Conservation (phyloP, 805 yeast species). For the Pichia scutulata region DNA sequence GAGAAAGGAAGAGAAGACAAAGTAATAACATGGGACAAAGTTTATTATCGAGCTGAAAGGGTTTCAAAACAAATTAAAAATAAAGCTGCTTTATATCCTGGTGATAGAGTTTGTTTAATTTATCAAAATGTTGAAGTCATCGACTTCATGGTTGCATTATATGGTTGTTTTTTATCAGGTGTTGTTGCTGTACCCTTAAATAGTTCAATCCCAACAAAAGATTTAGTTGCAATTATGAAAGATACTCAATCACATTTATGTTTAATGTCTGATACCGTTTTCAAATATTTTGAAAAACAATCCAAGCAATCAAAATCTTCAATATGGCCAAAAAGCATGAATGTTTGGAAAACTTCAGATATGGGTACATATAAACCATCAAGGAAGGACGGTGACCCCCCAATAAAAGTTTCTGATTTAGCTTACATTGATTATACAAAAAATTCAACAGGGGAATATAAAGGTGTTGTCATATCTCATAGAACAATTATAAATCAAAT, state of each 20-base stretch:
- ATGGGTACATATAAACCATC: slow-evolving; percentile 64
- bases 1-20: slow-evolving; percentile 71
- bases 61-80: slow-evolving; percentile 78
- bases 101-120: slow-evolving; percentile 76
- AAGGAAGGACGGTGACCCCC: slow-evolving; percentile 51
- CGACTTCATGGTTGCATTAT: slow-evolving; percentile 77
- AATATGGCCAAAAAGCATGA: slow-evolving; percentile 65
- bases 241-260: slow-evolving; percentile 72
- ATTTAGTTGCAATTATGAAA: slow-evolving; percentile 63
- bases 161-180: slow-evolving; percentile 91
- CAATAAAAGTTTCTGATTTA: slow-evolving; percentile 67
- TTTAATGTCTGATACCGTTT: slow-evolving; percentile 71
- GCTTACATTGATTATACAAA: slow-evolving; percentile 92
- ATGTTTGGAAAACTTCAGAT: slow-evolving; percentile 79
- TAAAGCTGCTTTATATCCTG: slow-evolving; percentile 63
- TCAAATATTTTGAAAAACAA: slow-evolving; percentile 64
- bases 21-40: slow-evolving; percentile 82
- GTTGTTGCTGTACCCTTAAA: slow-evolving; percentile 92
- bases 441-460: slow-evolving; percentile 81
- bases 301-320: slow-evolving; percentile 25
- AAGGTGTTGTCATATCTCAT: slow-evolving; percentile 93
- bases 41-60: slow-evolving; percentile 75
- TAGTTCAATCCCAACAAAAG: slow-evolving; percentile 59
- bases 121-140: slow-evolving; percentile 78
- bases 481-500: slow-evolving; percentile 83